A percentile compares a stretch with the other conserved stretches of the same genome.
Conservation (phyloP, 306 rosid genomes). For the Pyrus betulifolia region DNA sequence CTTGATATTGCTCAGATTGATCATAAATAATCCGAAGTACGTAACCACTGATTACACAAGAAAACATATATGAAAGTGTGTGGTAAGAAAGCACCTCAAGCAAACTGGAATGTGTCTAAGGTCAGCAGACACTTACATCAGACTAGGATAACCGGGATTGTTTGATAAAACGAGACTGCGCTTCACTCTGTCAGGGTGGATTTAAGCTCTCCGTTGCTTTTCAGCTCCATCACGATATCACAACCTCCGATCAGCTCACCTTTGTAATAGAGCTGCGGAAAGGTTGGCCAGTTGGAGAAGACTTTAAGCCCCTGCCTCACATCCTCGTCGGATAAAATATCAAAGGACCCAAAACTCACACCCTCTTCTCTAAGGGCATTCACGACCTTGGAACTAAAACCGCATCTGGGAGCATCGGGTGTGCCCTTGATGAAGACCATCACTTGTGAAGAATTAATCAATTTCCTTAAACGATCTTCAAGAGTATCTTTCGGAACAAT, state of each 20-base stretch:
- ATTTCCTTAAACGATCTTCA: constrained; percentile 68
- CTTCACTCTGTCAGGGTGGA: constrained; percentile 60
- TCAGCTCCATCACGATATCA: constrained; percentile 75
- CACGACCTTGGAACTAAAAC: constrained; percentile 86
- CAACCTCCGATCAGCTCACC: constrained; percentile 87
- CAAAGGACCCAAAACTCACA: constrained; percentile 66
- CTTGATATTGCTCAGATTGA: background rate
- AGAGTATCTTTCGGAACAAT: constrained; percentile 35
- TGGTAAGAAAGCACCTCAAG: constrained; percentile 1
- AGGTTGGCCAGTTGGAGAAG: constrained; percentile 93
- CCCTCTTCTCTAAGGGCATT: constrained; percentile 64
- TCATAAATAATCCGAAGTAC: background rate
- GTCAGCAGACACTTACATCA: constrained; percentile 25
- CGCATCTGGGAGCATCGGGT: constrained; percentile 83
- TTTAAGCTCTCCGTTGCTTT: constrained; percentile 64
- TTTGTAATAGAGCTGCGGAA: constrained; percentile 85
- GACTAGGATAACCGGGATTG: constrained; percentile 24
- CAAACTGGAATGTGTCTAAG: constrained; percentile 18
- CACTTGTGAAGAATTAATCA: constrained; percentile 60
- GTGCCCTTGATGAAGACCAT: constrained; percentile 92
- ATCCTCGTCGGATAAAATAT: constrained; percentile 65
- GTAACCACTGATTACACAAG: constrained; percentile 3
- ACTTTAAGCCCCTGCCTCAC: constrained; percentile 86
- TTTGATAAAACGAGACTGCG: constrained; percentile 10
- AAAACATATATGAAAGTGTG: background rate